Conservation (phyloP, 495 filamentous ascomycete species). For the Aspergillus wentii region DNA sequence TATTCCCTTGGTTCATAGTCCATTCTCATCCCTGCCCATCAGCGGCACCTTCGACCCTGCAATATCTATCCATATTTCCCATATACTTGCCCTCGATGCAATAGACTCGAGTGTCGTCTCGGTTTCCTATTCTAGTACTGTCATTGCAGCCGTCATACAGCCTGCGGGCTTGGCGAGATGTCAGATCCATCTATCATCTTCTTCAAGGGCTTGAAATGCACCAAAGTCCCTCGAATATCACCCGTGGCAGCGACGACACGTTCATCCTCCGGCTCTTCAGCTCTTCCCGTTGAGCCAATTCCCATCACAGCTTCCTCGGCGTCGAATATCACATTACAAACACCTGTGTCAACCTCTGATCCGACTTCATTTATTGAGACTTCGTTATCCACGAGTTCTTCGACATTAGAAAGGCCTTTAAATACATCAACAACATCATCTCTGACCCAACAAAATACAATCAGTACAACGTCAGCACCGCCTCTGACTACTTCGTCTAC, state of each 20-base stretch:
- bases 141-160: background rate
- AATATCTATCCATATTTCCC: conserved; percentile 1
- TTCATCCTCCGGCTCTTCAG: conserved; percentile 2
- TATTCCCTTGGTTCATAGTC: background rate
- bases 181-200: conserved; percentile 15
- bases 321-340: background rate
- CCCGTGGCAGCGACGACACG: conserved; percentile 1
- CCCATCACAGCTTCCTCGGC: background rate
- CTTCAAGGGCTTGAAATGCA: conserved; percentile 15
- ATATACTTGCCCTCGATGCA: conserved; percentile 5
- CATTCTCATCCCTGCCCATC: background rate
- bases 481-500: background rate
- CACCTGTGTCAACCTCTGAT: background rate
- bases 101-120: background rate
- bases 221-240: conserved; percentile 13
- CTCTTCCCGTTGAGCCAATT: background rate
- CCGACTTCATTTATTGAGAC: background rate
- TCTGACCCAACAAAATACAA: background rate
- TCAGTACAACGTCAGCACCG: background rate
- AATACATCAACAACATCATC: background rate
- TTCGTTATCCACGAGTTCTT: background rate
- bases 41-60: background rate
- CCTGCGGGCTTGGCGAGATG: conserved; percentile 13
- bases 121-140: conserved; percentile 1
- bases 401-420: background rate